phyloP scores from a whole-genome alignment of 2,329 filamentous ascomycete species.

The Colletotrichum sidae region DNA sequence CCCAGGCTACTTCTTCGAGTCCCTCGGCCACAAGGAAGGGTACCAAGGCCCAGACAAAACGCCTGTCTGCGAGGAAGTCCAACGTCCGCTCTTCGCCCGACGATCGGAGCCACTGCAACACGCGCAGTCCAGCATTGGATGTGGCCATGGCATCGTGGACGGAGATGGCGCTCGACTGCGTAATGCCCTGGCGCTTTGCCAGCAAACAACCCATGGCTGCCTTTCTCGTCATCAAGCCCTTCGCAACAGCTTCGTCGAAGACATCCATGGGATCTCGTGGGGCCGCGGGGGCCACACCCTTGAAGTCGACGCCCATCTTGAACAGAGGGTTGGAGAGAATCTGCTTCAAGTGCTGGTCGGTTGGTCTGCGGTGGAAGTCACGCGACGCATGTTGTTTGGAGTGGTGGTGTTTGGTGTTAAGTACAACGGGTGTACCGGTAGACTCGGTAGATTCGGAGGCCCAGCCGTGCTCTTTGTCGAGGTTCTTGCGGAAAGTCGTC shows the following conservation, averaged over 20 bases:
- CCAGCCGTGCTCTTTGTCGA: slow-evolving; percentile 68
- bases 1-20: slow-evolving; percentile 63
- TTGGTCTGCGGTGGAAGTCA: slow-evolving; percentile 48
- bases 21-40: slow-evolving; percentile 65
- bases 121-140: slow-evolving; percentile 59
- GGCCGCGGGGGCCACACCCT: slow-evolving; percentile 23
- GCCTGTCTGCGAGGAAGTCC: slow-evolving; percentile 55
- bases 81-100: slow-evolving; percentile 60
- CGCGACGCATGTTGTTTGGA: slow-evolving; percentile 21
- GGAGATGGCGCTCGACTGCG: slow-evolving; percentile 47
- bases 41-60: slow-evolving; percentile 54
- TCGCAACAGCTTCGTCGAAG: slow-evolving; percentile 66
- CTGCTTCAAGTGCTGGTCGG: slow-evolving; percentile 64
- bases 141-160: slow-evolving; percentile 49
- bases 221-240: slow-evolving; percentile 66
- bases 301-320: slow-evolving; percentile 47
- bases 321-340: slow-evolving; percentile 70
- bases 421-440: slow-evolving; percentile 16
- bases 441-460: slow-evolving; percentile 44
- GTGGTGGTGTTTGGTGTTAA: no score
- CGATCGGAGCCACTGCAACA: slow-evolving; percentile 66
- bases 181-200: slow-evolving; percentile 57
- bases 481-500: slow-evolving; percentile 66
- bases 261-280: slow-evolving; percentile 62
- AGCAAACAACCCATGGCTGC: slow-evolving; percentile 66